Evolutionary conservation across 1,284 basidiomycete species (phyloP), one percentile per base, ranked within the genome.

Genomic region (Sphagnurus paluster): DNA sequence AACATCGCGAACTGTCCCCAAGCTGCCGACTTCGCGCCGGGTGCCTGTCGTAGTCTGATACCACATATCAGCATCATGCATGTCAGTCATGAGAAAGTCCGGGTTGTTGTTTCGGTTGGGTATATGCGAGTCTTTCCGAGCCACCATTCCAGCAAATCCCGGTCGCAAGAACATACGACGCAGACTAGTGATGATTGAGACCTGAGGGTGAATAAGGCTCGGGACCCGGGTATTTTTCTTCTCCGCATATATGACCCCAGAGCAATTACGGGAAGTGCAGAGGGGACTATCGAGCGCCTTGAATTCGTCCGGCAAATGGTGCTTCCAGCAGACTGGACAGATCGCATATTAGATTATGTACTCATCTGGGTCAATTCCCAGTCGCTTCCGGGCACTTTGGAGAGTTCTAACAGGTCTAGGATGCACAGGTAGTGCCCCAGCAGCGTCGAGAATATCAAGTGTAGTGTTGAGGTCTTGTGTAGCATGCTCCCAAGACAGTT

Each of bases 261-360:
- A 17, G 24, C 62, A 61, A 13, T 36, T 25, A 5, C 9, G 26
- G 14, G 46, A 32, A 14, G 38, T 28, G 39, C 63, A 65, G 10
- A 33, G 8, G 3, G 55, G 58, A 5, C 33, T 19, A 5, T 42
- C 29, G n/a, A 61, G 46, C 2, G 44, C 38, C 1, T 32, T 30
- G 2, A 62, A 8, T 21, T 61, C 44, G 7, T 47, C 17, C 0
- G 44, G 45, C 0, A 46, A 52, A 30, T 58, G 58, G 23, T 57
- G 55, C 30, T 62, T 64, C 55, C 55, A 65, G 46, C 62, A 63
- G 1, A 16, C 13, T 0, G 54, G 41, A 45, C 61, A 63, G 20
- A 60, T 39, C 1, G 50, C 39, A 16, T 59, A 58, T 39, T 59
- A 49, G 3, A 48, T 57, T 11, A 65, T 64, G 32, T 50, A 42